phyloP scores from a whole-genome alignment of 345 rosid species.

The Populus euphratica region DNA sequence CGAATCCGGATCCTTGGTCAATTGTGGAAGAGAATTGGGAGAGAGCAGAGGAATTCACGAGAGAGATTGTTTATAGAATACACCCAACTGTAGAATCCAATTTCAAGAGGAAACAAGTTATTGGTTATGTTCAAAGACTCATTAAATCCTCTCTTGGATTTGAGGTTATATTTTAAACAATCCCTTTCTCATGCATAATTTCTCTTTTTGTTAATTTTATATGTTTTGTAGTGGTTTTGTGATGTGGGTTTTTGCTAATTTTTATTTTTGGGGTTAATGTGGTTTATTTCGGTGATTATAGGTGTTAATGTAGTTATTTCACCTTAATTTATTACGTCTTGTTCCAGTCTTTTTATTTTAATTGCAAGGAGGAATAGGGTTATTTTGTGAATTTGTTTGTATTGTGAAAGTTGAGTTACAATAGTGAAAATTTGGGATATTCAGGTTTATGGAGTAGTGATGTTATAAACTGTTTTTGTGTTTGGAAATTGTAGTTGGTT shows the following conservation, averaged over 20 bases:
- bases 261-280: not conserved
- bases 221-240: not conserved
- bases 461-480: not conserved
- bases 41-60: conserved; percentile 17
- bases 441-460: not conserved
- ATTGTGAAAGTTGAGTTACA: not conserved
- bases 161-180: conserved; percentile 14
- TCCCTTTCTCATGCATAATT: not conserved
- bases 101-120: conserved; percentile 19
- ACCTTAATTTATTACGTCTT: not conserved
- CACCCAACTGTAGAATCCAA: conserved; percentile 26
- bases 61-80: conserved; percentile 18
- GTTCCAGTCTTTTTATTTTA: not conserved
- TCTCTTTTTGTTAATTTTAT: not conserved
- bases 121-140: conserved; percentile 25
- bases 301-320: not conserved
- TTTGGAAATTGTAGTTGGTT: not conserved
- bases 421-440: not conserved
- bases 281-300: not conserved
- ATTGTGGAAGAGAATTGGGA: conserved; percentile 22
- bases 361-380: not conserved
- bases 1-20: conserved; percentile 13
- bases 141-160: conserved; percentile 18
- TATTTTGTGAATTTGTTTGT: not conserved
- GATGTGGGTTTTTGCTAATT: not conserved